Conservation (phyloP, 106 monocot genomes). For the Acorus calamus region DNA sequence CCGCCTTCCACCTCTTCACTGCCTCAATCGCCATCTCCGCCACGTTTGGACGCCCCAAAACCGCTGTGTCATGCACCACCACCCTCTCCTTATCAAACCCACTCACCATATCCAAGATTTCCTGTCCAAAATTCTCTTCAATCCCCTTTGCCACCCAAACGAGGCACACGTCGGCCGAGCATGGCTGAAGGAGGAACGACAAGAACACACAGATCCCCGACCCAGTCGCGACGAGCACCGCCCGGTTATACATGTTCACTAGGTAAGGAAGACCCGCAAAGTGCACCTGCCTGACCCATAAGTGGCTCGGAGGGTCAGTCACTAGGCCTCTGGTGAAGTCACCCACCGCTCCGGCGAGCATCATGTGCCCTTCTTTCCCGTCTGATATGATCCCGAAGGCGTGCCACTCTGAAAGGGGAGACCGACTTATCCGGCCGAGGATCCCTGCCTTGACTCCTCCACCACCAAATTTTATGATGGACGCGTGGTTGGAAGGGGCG, state of each 20-base stretch:
- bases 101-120: constrained; percentile 36
- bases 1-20: constrained; percentile 39
- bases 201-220: constrained; percentile 61
- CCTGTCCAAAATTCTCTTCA: constrained; percentile 46
- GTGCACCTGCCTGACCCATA: constrained; percentile 36
- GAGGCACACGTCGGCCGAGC: constrained; percentile 31
- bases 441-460: constrained; percentile 34
- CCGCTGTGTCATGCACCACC: constrained; percentile 38
- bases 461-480: constrained; percentile 34
- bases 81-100: constrained; percentile 19
- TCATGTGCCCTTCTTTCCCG: constrained; percentile 33
- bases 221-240: constrained; percentile 40
- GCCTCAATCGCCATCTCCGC: constrained; percentile 19
- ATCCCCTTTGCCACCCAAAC: constrained; percentile 56
- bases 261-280: constrained; percentile 50
- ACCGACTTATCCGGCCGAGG: constrained; percentile 49
- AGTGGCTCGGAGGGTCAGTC: constrained; percentile 29
- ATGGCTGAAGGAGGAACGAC: constrained; percentile 42
- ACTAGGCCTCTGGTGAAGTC: constrained; percentile 46
- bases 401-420: constrained; percentile 56
- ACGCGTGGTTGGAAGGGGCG: constrained; percentile 37
- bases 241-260: constrained; percentile 47
- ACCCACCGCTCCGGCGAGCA: constrained; percentile 66
- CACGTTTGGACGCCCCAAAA: constrained; percentile 30
- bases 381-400: constrained; percentile 57